Percentiles rank a stretch among this genome's conserved stretches.
Conservation (phyloP, 108 stramenopile species). For the Skeletonema marinoi region DNA sequence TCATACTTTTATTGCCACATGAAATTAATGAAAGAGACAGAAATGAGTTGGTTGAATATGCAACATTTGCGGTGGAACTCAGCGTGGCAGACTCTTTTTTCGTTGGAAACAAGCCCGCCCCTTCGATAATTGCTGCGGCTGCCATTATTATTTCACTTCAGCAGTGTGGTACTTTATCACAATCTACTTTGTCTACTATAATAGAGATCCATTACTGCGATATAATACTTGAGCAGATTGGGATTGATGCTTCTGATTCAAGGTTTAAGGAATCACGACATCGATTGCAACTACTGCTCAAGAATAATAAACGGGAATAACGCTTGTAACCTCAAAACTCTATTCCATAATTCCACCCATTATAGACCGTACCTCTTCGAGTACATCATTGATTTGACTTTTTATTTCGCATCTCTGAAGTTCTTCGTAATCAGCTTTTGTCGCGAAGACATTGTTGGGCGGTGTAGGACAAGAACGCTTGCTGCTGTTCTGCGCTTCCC, state of each 20-base stretch:
- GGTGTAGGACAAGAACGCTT: not conserved
- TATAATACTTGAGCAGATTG: not conserved
- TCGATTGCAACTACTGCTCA: not conserved
- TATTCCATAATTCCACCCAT: not conserved
- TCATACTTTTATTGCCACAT: not conserved
- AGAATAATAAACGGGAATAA: not conserved
- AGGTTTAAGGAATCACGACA: not conserved
- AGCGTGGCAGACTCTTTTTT: not conserved
- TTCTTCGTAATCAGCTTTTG: slow-evolving; percentile 15
- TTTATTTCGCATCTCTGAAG: slow-evolving; percentile 10
- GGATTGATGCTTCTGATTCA: not conserved
- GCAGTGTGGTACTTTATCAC: not conserved
- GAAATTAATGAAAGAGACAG: not conserved
- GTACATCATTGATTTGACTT: slow-evolving; percentile 17
- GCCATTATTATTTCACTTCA: not conserved
- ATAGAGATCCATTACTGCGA: not conserved
- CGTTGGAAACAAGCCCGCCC: not conserved
- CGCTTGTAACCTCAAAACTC: not conserved
- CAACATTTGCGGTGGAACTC: not conserved
- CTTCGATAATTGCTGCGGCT: not conserved
- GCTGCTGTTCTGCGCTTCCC: not conserved
- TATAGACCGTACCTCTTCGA: slow-evolving; percentile 2
- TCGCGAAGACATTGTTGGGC: not conserved
- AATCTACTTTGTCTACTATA: not conserved
- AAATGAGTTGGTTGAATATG: not conserved